A percentile compares a stretch with the other conserved stretches of the same genome.
These are phyloP conservation scores for Penicillium bialowiezense DNA, from an alignment of 495 filamentous ascomycete species.

Conservation along the genomic window DNA sequence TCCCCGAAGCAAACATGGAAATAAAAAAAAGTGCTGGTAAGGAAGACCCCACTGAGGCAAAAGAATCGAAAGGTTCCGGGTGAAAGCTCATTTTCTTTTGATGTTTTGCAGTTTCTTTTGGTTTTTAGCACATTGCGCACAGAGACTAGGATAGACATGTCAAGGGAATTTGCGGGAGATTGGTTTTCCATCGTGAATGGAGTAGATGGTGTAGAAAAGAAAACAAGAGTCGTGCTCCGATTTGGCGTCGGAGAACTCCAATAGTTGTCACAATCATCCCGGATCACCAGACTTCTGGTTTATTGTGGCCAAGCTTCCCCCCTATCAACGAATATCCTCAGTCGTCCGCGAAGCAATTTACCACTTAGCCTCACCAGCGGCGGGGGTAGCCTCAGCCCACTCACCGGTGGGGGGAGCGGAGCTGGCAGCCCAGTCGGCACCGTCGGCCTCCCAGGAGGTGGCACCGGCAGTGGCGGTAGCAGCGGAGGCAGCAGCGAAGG, in stretches of 20 bases:
- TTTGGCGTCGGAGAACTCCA: constrained; percentile 5
- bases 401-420: constrained; percentile 55
- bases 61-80: constrained; percentile 30
- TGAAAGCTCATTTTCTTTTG: constrained; percentile 38
- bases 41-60: constrained; percentile 26
- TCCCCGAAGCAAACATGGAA: constrained; percentile 37
- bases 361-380: constrained; percentile 57
- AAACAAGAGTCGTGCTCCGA: constrained; percentile 26
- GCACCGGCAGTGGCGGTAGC: constrained; percentile 50
- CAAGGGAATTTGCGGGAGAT: constrained; percentile 37
- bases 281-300: constrained; percentile 24
- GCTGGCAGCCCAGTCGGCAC: constrained; percentile 70
- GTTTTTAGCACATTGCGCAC: constrained; percentile 36
- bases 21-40: constrained; percentile 27
- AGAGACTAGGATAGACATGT: constrained; percentile 50
- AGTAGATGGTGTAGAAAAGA: constrained; percentile 24
- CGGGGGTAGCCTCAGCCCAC: constrained; percentile 60
- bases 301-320: constrained; percentile 25
- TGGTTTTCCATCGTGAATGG: constrained; percentile 21
- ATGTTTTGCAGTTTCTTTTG: constrained; percentile 39
- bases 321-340: constrained; percentile 34
- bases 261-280: constrained; percentile 25
- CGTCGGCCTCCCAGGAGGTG: constrained; percentile 77
- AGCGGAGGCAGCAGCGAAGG: constrained; percentile 60
- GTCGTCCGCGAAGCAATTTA: constrained; percentile 45